Conservation (phyloP, 2,329 filamentous ascomycete genomes). For the Xylaria polymorpha region DNA sequence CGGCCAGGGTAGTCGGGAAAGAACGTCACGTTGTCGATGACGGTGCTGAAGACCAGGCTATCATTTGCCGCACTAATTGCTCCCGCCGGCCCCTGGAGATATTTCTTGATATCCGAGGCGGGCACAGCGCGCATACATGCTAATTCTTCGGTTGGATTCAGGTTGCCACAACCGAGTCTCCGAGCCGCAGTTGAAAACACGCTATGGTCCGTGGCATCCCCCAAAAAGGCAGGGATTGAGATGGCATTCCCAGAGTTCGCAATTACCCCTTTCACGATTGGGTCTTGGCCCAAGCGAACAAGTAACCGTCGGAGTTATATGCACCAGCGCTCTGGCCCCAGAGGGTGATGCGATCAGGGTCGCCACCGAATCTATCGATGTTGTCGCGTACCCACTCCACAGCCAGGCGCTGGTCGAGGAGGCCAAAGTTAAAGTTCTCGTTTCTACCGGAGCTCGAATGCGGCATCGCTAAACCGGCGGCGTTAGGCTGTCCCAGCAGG, state of each 20-base stretch:
- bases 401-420: conserved; percentile 62
- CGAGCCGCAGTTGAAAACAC: conserved; percentile 4
- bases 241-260: conserved; percentile 15
- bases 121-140: conserved; percentile 18
- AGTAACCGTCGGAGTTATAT: conserved; percentile 28
- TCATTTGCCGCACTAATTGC: conserved; percentile 11
- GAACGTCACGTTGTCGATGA: conserved; percentile 27
- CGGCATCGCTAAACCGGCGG: conserved; percentile 28
- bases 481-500: conserved; percentile 45
- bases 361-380: conserved; percentile 50
- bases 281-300: conserved; percentile 24
- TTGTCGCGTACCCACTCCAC: conserved; percentile 66
- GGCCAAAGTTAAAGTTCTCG: conserved; percentile 56
- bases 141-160: conserved; percentile 11
- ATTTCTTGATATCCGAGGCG: conserved; percentile 17
- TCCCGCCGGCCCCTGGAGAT: conserved; percentile 12
- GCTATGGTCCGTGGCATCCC: conserved; percentile 23
- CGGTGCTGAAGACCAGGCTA: conserved; percentile 9
- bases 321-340: conserved; percentile 62
- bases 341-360: conserved; percentile 51
- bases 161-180: conserved; percentile 15
- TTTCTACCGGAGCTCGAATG: conserved; percentile 6
- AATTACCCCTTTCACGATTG: conserved; percentile 23
- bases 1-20: conserved; percentile 23
- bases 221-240: conserved; percentile 5